phyloP scores from a whole-genome alignment of 169 alveolate species.

The Plasmodium gaboni region DNA sequence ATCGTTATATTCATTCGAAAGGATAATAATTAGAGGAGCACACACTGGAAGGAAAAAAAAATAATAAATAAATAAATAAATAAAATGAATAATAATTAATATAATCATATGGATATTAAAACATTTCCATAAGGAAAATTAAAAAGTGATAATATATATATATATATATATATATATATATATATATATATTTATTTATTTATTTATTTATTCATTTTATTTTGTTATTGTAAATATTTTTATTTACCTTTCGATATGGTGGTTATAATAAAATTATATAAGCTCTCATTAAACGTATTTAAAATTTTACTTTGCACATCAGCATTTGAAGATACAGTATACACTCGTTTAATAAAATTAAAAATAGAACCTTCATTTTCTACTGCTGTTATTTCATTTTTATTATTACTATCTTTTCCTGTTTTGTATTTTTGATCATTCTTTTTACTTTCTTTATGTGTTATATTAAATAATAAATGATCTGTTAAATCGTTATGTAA shows the following conservation, averaged over 20 bases:
- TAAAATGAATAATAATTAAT: neutral
- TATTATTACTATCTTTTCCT: neutral
- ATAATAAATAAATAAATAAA: neutral
- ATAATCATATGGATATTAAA: neutral
- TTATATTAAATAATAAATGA: conserved; percentile 13
- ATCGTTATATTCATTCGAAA: conserved; percentile 56
- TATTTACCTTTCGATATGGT: conserved; percentile 41
- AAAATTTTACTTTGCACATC: conserved; percentile 38
- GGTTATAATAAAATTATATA: conserved; percentile 57
- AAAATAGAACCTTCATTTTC: conserved; percentile 58
- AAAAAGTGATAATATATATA: neutral
- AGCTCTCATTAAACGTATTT: conserved; percentile 34
- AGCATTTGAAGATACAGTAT: conserved; percentile 22
- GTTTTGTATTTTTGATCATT: neutral
- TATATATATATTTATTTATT: too few relatives aligned
- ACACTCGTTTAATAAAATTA: conserved; percentile 51
- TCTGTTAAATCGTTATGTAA: conserved; percentile 36
- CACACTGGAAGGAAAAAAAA: conserved; percentile 22
- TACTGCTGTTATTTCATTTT: neutral
- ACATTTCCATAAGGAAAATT: neutral
- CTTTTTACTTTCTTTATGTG: conserved; percentile 2
- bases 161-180: neutral
- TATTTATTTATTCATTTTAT: too few relatives aligned
- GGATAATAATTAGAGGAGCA: conserved; percentile 48
- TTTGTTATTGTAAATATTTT: neutral